Base-by-base conservation (phyloP, 441 rosid genomes). In the Biscutella laevigata region DNA sequence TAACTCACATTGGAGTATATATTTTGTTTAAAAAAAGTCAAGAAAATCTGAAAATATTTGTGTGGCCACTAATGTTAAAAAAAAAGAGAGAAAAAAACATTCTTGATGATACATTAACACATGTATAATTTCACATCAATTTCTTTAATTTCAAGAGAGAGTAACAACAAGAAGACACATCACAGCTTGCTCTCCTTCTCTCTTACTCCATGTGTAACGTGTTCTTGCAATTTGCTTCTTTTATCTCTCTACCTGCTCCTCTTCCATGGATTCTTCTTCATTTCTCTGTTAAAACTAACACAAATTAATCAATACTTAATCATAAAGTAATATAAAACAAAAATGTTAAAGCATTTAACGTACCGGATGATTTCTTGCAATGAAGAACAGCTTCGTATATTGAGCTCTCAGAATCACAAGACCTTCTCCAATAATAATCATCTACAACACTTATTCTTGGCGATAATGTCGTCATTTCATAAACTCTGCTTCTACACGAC, bases 361-460 rank as follows among this genome's bases (percentile, higher is more conserved):
- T 69, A 77, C 96, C 96, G 6, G 78, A 72, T 41, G 98, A 91
- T 79, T 78, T 79, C 64, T 91, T 91, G 81, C 98, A 91, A 73
- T 91, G 96, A 44, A 87, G 94, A 57, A 91, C 96, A n/a, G 98
- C 98, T 51, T 91, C 98, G 27, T 87, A 76, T 21, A 87, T 91
- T 10, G 98, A 87, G 74, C 86, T 81, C 44, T 91, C 96, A 0
- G 98, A 91, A 54, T 87, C 96, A 39, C 96, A 91, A 14, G 98
- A 91, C 54, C 63, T 74, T 24, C 96, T 71, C 86, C 95, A 79
- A 1, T 86, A 66, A 67, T 56, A 81, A 35, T 68, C 60, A 61
- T 42, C 67, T 3, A 81, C 79, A 2, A 78, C 77, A 56, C 98
- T 87, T 45, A 75, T 60, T 64, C 95, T 61, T 3, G 96, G 95